Evolutionary conservation across 768 basidiomycete genomes (phyloP), one percentile per base, ranked within the genome.

Genomic region (Tricholoma hemisulphureum): DNA sequence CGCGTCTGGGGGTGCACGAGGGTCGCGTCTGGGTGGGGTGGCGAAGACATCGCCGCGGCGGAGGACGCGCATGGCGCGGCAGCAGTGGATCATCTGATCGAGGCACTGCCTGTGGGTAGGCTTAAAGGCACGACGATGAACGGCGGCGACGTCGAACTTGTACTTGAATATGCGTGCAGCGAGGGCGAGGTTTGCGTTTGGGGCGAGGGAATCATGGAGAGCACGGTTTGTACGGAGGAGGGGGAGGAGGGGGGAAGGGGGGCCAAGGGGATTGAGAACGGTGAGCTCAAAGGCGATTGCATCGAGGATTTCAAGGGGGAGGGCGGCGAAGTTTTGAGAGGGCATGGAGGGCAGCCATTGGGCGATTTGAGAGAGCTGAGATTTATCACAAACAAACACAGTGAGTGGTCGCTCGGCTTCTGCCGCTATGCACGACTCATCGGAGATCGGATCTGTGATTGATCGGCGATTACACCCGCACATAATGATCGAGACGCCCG

Each of bases 91-190:
- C 62, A 80, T 65, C 64, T 81, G 76, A 43, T 69, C 63, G 53
- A 68, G 63, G 63, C 67, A 73, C 23, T 77, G 72, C 0, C 28
- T 13, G 1, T 69, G 66, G 10, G 62, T 61, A 0, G 75, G 72
- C 14, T 71, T 68, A 57, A 86, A 77, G 3, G 72, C 71, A 41
- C 90, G 78, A 21, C 89, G 80, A 1, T 59, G 29, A 41, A 82
- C 72, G 0, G 88, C 83, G 23, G 70, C 69, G 2, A 61, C 51
- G 67, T 90, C 88, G 72, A 89, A 90, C 65, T 77, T 80, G 66
- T 67, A 56, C 13, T 73, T 72, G 64, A 83, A 89, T 6, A 91
- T 77, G 29, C 74, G 70, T 0, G 83, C 76, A 60, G 80, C 82
- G 53, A 90, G 79, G 20, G 72, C 57, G 6, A 69, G 67, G 50